phyloP scores from a whole-genome alignment of 306 rosid species.

The Trifolium repens region DNA sequence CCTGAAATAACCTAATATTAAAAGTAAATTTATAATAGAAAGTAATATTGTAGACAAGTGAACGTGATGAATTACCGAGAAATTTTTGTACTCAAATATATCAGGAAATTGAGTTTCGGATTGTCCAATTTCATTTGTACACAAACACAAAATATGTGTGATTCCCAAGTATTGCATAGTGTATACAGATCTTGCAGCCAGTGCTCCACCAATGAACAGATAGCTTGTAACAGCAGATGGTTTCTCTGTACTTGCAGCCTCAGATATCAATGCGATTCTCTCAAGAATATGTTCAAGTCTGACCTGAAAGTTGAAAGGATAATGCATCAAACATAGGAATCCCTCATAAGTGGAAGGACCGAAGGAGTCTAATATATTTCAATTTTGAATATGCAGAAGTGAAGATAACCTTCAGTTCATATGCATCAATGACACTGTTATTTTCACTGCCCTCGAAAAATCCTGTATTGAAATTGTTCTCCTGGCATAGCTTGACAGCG shows the following conservation, averaged over 20 bases:
- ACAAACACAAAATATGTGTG: conserved; percentile 83
- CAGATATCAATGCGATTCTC: conserved; percentile 87
- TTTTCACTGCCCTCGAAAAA: conserved; percentile 94
- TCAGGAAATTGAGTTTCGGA: conserved; percentile 94
- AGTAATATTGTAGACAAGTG: conserved; percentile 4
- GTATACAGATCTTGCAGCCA: conserved; percentile 91
- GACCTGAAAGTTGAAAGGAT: conserved; percentile 61
- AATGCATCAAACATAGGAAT: conserved; percentile 23
- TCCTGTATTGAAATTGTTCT: conserved; percentile 88
- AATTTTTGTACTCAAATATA: conserved; percentile 72
- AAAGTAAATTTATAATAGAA: conserved; percentile 3
- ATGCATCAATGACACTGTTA: conserved; percentile 81
- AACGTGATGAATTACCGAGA: conserved; percentile 64
- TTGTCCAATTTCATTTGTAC: conserved; percentile 95
- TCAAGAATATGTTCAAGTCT: conserved; percentile 97
- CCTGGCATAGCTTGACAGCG: conserved; percentile 83
- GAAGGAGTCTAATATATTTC: conserved; percentile 11
- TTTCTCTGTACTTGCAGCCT: conserved; percentile 90
- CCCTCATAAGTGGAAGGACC: conserved; percentile 19
- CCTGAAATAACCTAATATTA: conserved; percentile 8
- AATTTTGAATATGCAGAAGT: conserved; percentile 22
- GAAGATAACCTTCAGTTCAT: conserved; percentile 78
- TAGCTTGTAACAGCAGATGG: conserved; percentile 74
- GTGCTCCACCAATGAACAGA: conserved; percentile 86
- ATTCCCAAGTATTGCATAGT: conserved; percentile 83